Percentiles rank a stretch among this genome's conserved stretches.
These are phyloP conservation scores for Aspergillus sclerotialis DNA, from an alignment of 2,329 filamentous ascomycete species.

Conservation along the genomic window DNA sequence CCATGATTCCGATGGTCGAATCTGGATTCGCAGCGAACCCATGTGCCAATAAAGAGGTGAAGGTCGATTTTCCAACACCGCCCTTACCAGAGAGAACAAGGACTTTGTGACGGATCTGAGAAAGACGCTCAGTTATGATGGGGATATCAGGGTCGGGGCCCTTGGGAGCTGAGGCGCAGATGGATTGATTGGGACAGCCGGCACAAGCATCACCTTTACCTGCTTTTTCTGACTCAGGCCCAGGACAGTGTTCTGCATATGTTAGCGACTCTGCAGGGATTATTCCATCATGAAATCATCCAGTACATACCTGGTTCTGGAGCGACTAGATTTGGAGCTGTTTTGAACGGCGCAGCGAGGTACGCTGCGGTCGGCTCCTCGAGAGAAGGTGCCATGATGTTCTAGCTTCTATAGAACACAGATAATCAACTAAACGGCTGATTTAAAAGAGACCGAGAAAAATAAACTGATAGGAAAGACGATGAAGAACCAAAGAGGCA, in stretches of 20 bases:
- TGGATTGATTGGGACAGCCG: constrained; percentile 90
- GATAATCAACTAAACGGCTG: background rate
- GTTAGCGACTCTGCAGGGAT: constrained; percentile 3
- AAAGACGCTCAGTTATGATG: constrained; percentile 74
- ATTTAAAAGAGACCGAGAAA: background rate
- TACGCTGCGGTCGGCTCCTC: constrained; percentile 68
- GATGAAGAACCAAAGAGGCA: constrained; percentile 5
- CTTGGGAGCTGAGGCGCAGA: constrained; percentile 90
- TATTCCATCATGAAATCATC: too few species aligned
- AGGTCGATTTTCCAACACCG: constrained; percentile 93
- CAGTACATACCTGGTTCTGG: constrained; percentile 67
- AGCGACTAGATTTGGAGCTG: constrained; percentile 77
- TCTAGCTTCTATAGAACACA: too few species aligned
- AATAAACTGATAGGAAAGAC: background rate
- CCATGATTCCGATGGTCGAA: constrained; percentile 85
- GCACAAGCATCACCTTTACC: constrained; percentile 73
- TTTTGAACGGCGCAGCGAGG: constrained; percentile 67
- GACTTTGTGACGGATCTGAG: constrained; percentile 81
- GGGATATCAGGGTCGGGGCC: constrained; percentile 93
- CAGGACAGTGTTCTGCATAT: constrained; percentile 74
- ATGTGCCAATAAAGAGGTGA: constrained; percentile 79
- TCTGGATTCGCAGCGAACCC: constrained; percentile 78
- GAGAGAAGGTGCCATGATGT: constrained; percentile 71
- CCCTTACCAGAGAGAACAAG: constrained; percentile 91
- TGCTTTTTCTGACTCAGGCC: constrained; percentile 53